Evolutionary conservation across 2,329 filamentous ascomycete species (phyloP).

Genomic region (Penicillium occitanis): DNA sequence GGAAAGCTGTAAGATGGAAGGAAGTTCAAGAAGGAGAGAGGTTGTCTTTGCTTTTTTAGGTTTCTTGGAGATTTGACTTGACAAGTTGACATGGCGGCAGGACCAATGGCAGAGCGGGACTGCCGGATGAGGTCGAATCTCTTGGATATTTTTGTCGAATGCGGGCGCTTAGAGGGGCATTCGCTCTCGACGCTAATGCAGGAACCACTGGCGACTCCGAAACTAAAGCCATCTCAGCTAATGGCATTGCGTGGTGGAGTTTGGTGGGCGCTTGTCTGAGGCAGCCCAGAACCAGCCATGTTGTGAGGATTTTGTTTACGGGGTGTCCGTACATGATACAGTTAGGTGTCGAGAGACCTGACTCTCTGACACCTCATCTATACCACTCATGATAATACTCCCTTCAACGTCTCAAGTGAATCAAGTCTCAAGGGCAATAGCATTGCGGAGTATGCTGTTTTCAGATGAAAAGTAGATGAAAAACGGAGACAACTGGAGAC

Average conservation of each 20-base stretch:
- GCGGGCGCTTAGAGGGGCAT: slow-evolving; percentile 17
- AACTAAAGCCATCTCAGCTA: slow-evolving; percentile 1
- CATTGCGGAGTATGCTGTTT: not conserved
- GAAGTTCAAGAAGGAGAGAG: not conserved
- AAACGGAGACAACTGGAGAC: not conserved
- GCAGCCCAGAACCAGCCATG: not conserved
- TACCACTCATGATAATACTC: not conserved
- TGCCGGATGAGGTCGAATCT: slow-evolving; percentile 8
- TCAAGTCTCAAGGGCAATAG: not conserved
- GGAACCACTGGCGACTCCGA: slow-evolving; percentile 7
- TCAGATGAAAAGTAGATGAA: not conserved
- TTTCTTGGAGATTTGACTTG: not conserved
- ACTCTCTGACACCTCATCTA: not conserved
- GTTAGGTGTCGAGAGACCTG: not conserved
- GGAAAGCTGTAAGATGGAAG: not conserved
- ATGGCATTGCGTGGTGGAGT: not conserved
- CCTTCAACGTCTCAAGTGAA: not conserved
- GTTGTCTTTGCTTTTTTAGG: not conserved
- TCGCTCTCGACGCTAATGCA: slow-evolving; percentile 9
- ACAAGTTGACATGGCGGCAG: not conserved
- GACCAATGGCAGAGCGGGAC: slow-evolving; percentile 3
- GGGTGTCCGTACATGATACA: not conserved
- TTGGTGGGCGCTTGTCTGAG: slow-evolving; percentile 14
- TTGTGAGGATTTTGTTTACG: slow-evolving; percentile 5
- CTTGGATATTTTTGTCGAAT: slow-evolving; percentile 14